Base-by-base conservation (phyloP, 345 rosid species). In the Cardamine occulta region DNA sequence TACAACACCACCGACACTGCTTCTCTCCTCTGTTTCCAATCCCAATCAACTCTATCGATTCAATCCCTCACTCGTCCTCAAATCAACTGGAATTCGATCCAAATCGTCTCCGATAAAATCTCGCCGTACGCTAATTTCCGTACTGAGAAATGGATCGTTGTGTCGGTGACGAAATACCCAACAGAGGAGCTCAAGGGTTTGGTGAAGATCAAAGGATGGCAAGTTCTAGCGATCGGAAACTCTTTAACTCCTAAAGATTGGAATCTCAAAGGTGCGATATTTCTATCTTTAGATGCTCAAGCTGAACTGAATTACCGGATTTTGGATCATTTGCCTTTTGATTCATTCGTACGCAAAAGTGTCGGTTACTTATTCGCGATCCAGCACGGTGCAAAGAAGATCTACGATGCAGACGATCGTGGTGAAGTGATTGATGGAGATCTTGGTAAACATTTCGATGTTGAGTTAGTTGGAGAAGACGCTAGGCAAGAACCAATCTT, bases 311-410 rank as follows among this genome's bases (percentile, higher is more conserved):
- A 86, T 21, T 94, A 79, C 65, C 83, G 91, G 40, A 79, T 91
- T 39, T 67, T 86, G 29, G 91, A 88, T 79, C 90, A 72, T 79
- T 65, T 94, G 84, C 97, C 98, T 8, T 91, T 82, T 66, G 88
- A 87, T 79, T 85, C 96, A 2, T 87, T 80, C 70, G 89, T 94
- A 64, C 85, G 97, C 79, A 94, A 94, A 70, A 87, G 74, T 66
- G 90, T 89, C 8, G 98, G 97, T 60, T 94, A 94, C 74, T 82
- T 94, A 83, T 94, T 94, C 51, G 98, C 98, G 17, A 87, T 94
- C 63, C 98, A 94, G 74, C 96, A 94, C 13, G 98, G 97, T 54
- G 98, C 96, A 0, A 91, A 87, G 84, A 91, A 86, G 84, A 91
- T 94, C 78, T 91, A 86, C 14, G 98, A 94, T 64, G 87, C 90